Conservation (phyloP, 441 rosid species). For the Gossypium schwendimanii region DNA sequence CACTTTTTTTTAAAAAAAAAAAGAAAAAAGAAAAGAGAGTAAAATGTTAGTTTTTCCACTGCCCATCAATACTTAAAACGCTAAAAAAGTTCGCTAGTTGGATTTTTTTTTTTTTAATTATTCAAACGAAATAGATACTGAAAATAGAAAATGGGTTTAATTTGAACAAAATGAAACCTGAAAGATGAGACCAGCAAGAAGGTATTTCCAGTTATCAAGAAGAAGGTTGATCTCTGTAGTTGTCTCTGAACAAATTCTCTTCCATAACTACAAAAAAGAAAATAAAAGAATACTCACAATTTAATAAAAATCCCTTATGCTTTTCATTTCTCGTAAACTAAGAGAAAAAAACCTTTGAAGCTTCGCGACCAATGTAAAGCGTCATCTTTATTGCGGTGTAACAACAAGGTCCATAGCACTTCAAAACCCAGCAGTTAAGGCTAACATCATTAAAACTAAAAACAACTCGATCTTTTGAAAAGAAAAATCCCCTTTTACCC, state of each 20-base stretch:
- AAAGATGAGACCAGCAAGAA: constrained; percentile 80
- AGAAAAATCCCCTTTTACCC: background rate
- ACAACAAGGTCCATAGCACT: constrained; percentile 52
- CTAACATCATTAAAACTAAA: constrained; percentile 37
- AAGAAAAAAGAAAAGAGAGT: background rate
- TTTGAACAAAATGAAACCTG: constrained; percentile 52
- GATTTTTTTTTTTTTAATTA: background rate
- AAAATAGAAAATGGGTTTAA: background rate
- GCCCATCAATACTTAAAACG: background rate
- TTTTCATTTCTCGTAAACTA: background rate
- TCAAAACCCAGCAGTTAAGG: constrained; percentile 36
- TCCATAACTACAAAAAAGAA: constrained; percentile 63
- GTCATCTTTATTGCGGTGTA: constrained; percentile 50
- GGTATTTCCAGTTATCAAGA: constrained; percentile 79
- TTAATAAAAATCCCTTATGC: constrained; percentile 9
- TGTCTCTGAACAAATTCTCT: constrained; percentile 76
- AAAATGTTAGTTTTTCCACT: background rate
- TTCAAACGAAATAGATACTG: background rate
- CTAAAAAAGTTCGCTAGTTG: background rate
- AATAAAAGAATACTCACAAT: constrained; percentile 4
- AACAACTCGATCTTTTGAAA: background rate
- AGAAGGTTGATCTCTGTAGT: constrained; percentile 78
- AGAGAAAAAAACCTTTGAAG: constrained; percentile 67
- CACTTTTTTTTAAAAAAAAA: background rate
- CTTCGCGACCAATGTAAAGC: constrained; percentile 91